A percentile compares a stretch with the other conserved stretches of the same genome.
These are phyloP conservation scores for Daldinia concentrica DNA, from an alignment of 495 filamentous ascomycete genomes.

Conservation along the genomic window DNA sequence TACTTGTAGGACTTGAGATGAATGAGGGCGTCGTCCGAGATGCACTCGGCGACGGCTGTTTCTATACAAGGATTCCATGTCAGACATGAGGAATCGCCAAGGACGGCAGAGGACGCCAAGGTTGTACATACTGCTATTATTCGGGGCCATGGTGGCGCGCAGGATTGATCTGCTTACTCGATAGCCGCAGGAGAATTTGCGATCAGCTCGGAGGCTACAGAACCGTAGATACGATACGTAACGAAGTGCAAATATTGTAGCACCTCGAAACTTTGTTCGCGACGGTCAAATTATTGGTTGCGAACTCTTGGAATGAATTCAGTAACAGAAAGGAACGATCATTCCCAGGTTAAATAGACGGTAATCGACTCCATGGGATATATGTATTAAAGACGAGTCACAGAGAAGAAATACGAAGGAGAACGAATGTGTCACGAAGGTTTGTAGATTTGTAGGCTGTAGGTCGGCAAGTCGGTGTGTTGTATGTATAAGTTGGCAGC, in stretches of 20 bases:
- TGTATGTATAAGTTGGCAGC: slow-evolving; percentile 16
- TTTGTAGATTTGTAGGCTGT: slow-evolving; percentile 12
- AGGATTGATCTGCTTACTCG: slow-evolving; percentile 10
- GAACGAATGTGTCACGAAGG: slow-evolving; percentile 30
- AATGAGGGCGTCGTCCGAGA: slow-evolving; percentile 68
- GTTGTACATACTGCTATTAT: slow-evolving; percentile 52
- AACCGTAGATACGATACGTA: slow-evolving; percentile 4
- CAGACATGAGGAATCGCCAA: slow-evolving; percentile 35
- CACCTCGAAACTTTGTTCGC: slow-evolving; percentile 16
- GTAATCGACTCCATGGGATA: slow-evolving; percentile 27
- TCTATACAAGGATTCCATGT: slow-evolving; percentile 47
- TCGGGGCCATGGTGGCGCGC: slow-evolving; percentile 51
- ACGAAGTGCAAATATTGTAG: slow-evolving; percentile 12
- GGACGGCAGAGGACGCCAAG: slow-evolving; percentile 15
- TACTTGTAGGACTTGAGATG: slow-evolving; percentile 97
- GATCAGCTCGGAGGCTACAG: slow-evolving; percentile 9
- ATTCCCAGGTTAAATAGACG: slow-evolving; percentile 19
- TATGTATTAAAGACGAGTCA: background rate
- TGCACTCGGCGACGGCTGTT: slow-evolving; percentile 63
- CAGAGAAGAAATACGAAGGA: slow-evolving; percentile 2
- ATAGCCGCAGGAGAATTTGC: background rate
- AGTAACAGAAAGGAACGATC: slow-evolving; percentile 13
- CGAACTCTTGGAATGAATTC: slow-evolving; percentile 5
- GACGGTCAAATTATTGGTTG: background rate
- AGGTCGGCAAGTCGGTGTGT: slow-evolving; percentile 35